Evolutionary conservation across 2,329 filamentous ascomycete genomes (phyloP).

Genomic region (Rhynchosporium secalis): DNA sequence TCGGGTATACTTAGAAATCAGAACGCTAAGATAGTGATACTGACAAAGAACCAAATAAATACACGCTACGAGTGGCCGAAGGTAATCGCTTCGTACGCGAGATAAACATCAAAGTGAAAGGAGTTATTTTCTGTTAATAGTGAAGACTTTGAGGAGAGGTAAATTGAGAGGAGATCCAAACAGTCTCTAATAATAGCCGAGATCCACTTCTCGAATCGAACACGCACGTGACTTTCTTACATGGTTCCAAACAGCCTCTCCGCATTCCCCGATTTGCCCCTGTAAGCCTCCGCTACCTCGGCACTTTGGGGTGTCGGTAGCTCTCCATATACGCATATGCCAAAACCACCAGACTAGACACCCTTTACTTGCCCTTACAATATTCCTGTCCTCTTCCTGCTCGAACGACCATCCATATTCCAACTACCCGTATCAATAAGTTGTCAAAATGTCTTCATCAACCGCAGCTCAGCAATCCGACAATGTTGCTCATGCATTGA

Average conservation of each 20-base stretch:
- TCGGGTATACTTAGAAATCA: slow-evolving; percentile 4
- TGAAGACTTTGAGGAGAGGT: too few relatives aligned
- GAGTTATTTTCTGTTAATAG: background rate
- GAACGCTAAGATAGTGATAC: background rate
- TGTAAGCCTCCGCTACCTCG: slow-evolving; percentile 20
- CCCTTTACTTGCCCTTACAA: slow-evolving; percentile 5
- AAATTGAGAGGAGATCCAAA: too few relatives aligned
- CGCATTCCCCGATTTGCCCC: slow-evolving; percentile 11
- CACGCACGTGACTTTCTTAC: background rate
- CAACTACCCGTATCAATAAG: slow-evolving; percentile 4
- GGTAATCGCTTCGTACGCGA: slow-evolving; percentile 15
- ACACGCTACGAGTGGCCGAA: background rate
- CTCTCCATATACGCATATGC: slow-evolving; percentile 23
- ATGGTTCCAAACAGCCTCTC: slow-evolving; percentile 6
- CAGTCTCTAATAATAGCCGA: slow-evolving; percentile 12
- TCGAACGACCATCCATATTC: background rate
- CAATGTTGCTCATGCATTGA: slow-evolving; percentile 93
- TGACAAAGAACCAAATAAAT: background rate
- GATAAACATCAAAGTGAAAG: slow-evolving; percentile 9
- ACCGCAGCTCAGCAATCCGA: slow-evolving; percentile 67
- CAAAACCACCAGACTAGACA: background rate
- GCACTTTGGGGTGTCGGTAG: slow-evolving; percentile 12
- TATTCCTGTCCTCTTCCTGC: slow-evolving; percentile 12
- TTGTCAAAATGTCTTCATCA: slow-evolving; percentile 26
- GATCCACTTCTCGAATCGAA: background rate